Conservation (phyloP, 495 filamentous ascomycete species). For the Glonium stellatum region DNA sequence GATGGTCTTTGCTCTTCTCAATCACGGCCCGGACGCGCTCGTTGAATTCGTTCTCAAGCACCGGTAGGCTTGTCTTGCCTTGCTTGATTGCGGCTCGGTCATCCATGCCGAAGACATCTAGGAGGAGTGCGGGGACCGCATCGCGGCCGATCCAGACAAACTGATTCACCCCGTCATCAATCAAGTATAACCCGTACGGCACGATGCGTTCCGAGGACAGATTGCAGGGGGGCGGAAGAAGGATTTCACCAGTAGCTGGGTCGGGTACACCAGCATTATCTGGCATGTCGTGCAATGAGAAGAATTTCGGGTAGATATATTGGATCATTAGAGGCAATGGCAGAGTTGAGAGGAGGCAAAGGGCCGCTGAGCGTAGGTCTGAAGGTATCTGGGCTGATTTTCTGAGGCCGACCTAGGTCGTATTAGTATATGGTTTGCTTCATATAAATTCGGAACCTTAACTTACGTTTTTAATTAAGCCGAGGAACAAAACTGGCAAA, state of each 20-base stretch:
- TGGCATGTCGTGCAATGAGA: conserved; percentile 98
- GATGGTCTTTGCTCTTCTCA: conserved; percentile 84
- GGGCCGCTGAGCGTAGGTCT: conserved; percentile 87
- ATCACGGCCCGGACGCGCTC: conserved; percentile 83
- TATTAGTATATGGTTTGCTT: conserved; percentile 21
- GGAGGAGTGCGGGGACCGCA: conserved; percentile 78
- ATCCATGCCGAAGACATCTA: conserved; percentile 80
- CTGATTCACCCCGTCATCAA: conserved; percentile 95
- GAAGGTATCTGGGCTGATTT: conserved; percentile 95
- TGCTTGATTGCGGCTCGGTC: conserved; percentile 78
- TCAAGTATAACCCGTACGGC: conserved; percentile 92
- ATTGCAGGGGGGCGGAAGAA: conserved; percentile 77
- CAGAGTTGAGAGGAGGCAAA: conserved; percentile 86
- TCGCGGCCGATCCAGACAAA: conserved; percentile 96
- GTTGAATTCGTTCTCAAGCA: conserved; percentile 93
- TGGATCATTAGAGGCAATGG: conserved; percentile 88
- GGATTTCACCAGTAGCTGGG: conserved; percentile 74
- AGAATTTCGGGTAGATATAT: conserved; percentile 92
- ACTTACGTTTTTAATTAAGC: conserved; percentile 85
- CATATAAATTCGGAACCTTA: conserved; percentile 2
- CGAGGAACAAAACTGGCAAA: conserved; percentile 83
- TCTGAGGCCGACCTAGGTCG: conserved; percentile 69
- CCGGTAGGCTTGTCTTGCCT: conserved; percentile 79
- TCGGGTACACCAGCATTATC: conserved; percentile 83
- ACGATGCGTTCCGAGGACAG: conserved; percentile 80